Evolutionary conservation across 148 eudicot species (phyloP), one percentile per base, ranked within the genome.

Genomic region (Arbutus unedo): DNA sequence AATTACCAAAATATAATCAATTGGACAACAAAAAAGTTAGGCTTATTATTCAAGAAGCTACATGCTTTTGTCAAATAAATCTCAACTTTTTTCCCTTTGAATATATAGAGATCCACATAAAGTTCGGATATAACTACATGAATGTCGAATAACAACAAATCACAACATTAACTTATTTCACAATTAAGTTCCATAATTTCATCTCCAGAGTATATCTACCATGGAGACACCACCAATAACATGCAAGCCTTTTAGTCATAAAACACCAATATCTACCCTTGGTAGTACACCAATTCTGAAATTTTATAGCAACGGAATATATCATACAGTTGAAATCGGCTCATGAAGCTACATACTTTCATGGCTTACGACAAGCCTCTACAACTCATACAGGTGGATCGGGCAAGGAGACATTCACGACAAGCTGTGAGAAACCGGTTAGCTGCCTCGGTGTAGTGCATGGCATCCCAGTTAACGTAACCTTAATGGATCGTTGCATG

Each of bases 391-490:
- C 13, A 13, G 81, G 85, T 21, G 89, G 89, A 13, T 79, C 66
- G 13, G 86, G 87, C 2, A 83, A 49, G 59, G 87, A 60, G 64
- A 89, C 86, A 8, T 78, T 82, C 19, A 47, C 47, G 3, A 87
- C 82, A n/a, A 53, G 86, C 2, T 75, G 81, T 21, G 83, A 82
- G 49, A 82, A n/a, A n/a, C n/a, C n/a, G n/a, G n/a, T n/a, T n/a
- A n/a, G n/a, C n/a, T n/a, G n/a, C n/a, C n/a, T n/a, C n/a, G n/a
- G n/a, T n/a, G n/a, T n/a, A n/a, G n/a, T n/a, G n/a, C n/a, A n/a
- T n/a, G n/a, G n/a, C 72, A 44, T 87, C 89, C 89, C 90, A 86
- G 51, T 84, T 84, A 38, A 84, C 80, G 53, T 82, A 76, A n/a
- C 38, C 66, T 76, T 14, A 81, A 57, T 6, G 88, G 90, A 43